Conservation (phyloP, 2,329 filamentous ascomycete species). For the Colletotrichum lindemuthianum region DNA sequence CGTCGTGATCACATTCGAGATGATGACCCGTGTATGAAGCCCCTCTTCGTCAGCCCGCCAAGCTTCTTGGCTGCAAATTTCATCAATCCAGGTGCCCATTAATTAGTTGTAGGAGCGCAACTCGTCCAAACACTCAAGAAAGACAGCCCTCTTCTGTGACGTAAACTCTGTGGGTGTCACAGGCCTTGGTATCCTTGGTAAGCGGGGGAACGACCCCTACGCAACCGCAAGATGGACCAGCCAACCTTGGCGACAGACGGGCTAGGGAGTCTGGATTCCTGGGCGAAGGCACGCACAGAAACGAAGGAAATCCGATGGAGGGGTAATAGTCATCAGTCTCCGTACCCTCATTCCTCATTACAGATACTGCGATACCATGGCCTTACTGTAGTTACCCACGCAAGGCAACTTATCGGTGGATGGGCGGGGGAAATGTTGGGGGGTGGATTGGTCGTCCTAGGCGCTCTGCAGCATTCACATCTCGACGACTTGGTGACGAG, state of each 20-base stretch:
- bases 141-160: constrained; percentile 16
- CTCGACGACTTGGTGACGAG: too few species aligned
- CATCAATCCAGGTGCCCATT: constrained; percentile 15
- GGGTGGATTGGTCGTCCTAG: constrained; percentile 1
- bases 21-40: neutral
- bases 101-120: too few species aligned
- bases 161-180: constrained; percentile 19
- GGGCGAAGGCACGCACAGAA: constrained; percentile 6
- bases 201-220: constrained; percentile 15
- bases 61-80: constrained; percentile 20
- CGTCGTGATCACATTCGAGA: neutral
- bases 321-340: neutral
- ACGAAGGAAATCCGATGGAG: constrained; percentile 12
- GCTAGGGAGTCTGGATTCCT: constrained; percentile 13
- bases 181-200: constrained; percentile 31
- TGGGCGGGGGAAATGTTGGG: constrained; percentile 26
- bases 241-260: neutral
- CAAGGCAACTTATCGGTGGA: constrained; percentile 17
- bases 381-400: neutral
- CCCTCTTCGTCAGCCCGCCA: constrained; percentile 6
- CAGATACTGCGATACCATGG: too few species aligned
- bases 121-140: neutral
- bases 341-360: too few species aligned
- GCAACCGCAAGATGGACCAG: neutral
- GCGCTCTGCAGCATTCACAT: neutral